A percentile compares a stretch with the other conserved stretches of the same genome.
Conservation (phyloP, 768 basidiomycete species). For the Lyophyllum shimeji region DNA sequence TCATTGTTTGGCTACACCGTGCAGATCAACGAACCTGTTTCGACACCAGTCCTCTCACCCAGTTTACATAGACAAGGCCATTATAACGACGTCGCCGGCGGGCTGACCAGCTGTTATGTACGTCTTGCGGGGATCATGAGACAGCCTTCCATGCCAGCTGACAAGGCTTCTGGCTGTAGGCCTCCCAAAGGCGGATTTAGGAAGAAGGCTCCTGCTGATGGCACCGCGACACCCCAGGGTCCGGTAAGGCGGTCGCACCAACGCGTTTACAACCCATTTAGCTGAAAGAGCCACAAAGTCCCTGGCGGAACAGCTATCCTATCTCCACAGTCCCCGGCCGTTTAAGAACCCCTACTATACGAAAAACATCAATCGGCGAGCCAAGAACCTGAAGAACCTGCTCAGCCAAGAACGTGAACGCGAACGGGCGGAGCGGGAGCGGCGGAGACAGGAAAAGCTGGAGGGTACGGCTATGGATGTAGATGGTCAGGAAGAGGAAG, state of each 20-base stretch:
- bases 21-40: no score
- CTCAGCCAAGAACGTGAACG: slow-evolving; percentile 78
- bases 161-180: slow-evolving; percentile 24
- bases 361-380: slow-evolving; percentile 69
- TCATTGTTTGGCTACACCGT: no score
- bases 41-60: no score
- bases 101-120: no score
- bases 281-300: slow-evolving; percentile 40
- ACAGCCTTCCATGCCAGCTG: no score
- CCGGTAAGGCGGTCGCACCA: slow-evolving; percentile 31
- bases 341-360: slow-evolving; percentile 76
- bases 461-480: slow-evolving; percentile 54
- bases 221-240: slow-evolving; percentile 40
- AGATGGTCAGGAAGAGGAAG: slow-evolving; percentile 47
- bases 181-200: slow-evolving; percentile 44
- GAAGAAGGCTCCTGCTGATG: slow-evolving; percentile 40
- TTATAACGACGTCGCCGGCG: no score
- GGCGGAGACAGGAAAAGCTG: slow-evolving; percentile 47
- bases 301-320: slow-evolving; percentile 73
- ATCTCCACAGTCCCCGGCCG: slow-evolving; percentile 64
- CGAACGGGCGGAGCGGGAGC: slow-evolving; percentile 67
- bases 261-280: background rate
- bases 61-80: no score
- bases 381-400: slow-evolving; percentile 80
- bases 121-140: no score